Conservation (phyloP, 2,329 filamentous ascomycete species). For the Parafenestella ontariensis region DNA sequence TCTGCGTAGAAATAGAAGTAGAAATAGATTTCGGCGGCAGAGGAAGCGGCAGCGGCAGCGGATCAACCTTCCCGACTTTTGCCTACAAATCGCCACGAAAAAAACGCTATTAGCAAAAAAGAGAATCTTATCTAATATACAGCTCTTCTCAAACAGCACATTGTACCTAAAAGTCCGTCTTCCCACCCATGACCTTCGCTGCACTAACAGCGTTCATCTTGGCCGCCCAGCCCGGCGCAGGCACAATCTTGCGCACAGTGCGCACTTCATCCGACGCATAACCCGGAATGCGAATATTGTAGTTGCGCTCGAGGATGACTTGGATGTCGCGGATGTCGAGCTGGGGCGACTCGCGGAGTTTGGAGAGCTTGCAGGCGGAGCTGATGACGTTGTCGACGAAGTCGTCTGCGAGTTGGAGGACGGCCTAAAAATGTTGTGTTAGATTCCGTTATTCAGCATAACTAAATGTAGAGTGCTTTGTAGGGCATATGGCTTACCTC, state of each 20-base stretch:
- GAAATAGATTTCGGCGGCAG: too few relatives aligned
- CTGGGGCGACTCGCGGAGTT: constrained; percentile 87
- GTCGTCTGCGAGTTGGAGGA: constrained; percentile 88
- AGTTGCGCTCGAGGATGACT: constrained; percentile 66
- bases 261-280: constrained; percentile 94
- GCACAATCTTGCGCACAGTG: constrained; percentile 92
- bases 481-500: constrained; percentile 73
- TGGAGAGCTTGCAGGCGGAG: constrained; percentile 87
- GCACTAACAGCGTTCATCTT: constrained; percentile 98
- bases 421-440: constrained; percentile 63
- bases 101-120: neutral
- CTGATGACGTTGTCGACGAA: constrained; percentile 93
- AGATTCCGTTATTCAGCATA: too few relatives aligned
- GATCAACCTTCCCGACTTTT: too few relatives aligned
- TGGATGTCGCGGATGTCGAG: constrained; percentile 78
- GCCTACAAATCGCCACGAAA: too few relatives aligned
- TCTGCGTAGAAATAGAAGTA: too few relatives aligned
- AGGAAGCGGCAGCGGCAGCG: too few relatives aligned
- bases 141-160: too few relatives aligned
- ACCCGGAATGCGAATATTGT: constrained; percentile 82
- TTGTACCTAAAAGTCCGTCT: constrained; percentile 45
- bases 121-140: too few relatives aligned
- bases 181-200: constrained; percentile 73
- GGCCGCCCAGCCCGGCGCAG: constrained; percentile 85
- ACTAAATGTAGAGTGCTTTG: too few relatives aligned